Conservation (phyloP, 768 basidiomycete genomes). For the Neoboletus magnificus region DNA sequence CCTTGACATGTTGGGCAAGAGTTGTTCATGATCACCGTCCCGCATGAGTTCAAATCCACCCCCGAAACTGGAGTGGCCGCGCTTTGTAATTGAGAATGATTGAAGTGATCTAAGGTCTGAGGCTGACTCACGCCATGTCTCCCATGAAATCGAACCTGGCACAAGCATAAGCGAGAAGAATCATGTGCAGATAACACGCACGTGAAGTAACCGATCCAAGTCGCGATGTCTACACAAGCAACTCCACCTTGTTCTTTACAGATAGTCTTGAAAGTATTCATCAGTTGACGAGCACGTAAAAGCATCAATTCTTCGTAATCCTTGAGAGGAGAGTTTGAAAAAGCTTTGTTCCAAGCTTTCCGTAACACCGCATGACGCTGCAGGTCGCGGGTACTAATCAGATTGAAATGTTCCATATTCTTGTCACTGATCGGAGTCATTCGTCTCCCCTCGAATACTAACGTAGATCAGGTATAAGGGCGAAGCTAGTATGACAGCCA, state of each 20-base stretch:
- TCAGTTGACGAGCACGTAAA: conserved; percentile 19
- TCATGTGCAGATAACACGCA: conserved; percentile 3
- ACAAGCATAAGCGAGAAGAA: neutral
- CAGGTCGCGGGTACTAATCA: conserved; percentile 19
- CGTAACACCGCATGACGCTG: conserved; percentile 23
- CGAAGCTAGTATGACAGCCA: neutral
- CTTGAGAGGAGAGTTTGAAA: conserved; percentile 25
- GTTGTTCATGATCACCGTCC: conserved; percentile 32
- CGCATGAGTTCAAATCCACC: conserved; percentile 38
- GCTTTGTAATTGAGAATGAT: neutral
- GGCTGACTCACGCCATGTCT: conserved; percentile 26
- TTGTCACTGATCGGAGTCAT: conserved; percentile 15
- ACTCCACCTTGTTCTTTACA: conserved; percentile 12
- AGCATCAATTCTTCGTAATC: conserved; percentile 27
- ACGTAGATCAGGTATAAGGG: conserved; percentile 1
- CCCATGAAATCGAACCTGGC: conserved; percentile 27
- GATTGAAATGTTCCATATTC: conserved; percentile 8
- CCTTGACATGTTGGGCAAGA: conserved; percentile 29
- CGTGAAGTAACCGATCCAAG: conserved; percentile 24
- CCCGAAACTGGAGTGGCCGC: conserved; percentile 30
- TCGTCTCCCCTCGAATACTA: conserved; percentile 23
- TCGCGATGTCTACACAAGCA: conserved; percentile 12
- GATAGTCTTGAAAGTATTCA: conserved; percentile 7
- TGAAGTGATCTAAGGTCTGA: neutral
- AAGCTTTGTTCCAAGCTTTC: conserved; percentile 33